Conservation (phyloP, 768 basidiomycete genomes). For the Xanthoconium purpureum region DNA sequence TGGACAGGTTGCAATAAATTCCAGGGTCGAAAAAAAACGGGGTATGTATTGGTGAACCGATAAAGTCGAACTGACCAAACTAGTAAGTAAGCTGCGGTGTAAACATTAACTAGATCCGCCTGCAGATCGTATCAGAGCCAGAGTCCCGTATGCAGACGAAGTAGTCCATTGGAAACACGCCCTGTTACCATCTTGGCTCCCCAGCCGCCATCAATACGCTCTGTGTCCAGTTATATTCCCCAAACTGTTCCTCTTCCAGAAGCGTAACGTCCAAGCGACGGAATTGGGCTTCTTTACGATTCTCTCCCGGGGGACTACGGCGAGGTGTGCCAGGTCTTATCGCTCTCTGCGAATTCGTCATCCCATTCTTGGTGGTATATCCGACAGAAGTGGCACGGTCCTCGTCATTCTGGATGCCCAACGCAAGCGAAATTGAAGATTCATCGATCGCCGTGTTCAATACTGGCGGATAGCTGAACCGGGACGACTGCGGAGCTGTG, state of each 20-base stretch:
- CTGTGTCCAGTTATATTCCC: conserved; percentile 67
- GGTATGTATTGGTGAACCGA: conserved; percentile 23
- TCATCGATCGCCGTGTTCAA: conserved; percentile 61
- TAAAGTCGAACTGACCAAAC: conserved; percentile 9
- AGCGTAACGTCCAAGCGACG: conserved; percentile 27
- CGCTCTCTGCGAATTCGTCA: conserved; percentile 18
- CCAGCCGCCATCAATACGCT: conserved; percentile 74
- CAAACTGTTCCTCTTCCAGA: conserved; percentile 38
- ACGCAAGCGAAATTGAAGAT: conserved; percentile 42
- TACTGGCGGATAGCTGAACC: conserved; percentile 50
- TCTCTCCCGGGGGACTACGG: conserved; percentile 20
- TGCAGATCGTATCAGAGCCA: conserved; percentile 27
- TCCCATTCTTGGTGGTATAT: conserved; percentile 11
- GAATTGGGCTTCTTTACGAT: conserved; percentile 22
- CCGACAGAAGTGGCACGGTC: conserved; percentile 7
- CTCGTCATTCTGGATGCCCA: conserved; percentile 30
- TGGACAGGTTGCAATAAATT: not conserved
- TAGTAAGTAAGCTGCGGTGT: conserved; percentile 15
- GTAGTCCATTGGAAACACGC: conserved; percentile 7
- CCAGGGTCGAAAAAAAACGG: conserved; percentile 3
- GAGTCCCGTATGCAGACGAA: conserved; percentile 18
- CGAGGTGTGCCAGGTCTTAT: conserved; percentile 3
- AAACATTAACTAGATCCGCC: conserved; percentile 28
- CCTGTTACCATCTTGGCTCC: conserved; percentile 35
- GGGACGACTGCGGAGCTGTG: conserved; percentile 54